Evolutionary conservation across 805 yeast genomes (phyloP).

Genomic region (Ogataea nitratoaversa): DNA sequence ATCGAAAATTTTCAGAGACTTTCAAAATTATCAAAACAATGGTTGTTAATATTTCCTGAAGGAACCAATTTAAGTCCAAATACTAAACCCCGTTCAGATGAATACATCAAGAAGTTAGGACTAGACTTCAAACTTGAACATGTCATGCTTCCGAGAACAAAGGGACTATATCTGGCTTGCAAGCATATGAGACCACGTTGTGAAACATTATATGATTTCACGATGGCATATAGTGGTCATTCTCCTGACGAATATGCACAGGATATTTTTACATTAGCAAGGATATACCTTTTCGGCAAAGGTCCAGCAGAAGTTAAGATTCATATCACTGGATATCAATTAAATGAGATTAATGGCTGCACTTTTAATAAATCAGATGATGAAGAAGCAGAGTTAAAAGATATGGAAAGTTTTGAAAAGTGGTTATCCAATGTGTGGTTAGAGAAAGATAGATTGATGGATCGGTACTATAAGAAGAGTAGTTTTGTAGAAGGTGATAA

Average conservation of each 20-base stretch:
- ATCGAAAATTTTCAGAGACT: conserved; percentile 48
- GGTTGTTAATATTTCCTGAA: conserved; percentile 83
- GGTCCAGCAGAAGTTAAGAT: conserved; percentile 68
- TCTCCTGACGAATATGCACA: conserved; percentile 66
- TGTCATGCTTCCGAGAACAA: conserved; percentile 74
- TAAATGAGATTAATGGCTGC: conserved; percentile 32
- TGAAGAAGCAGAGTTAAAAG: conserved; percentile 36
- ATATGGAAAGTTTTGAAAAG: conserved; percentile 49
- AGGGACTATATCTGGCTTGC: conserved; percentile 72
- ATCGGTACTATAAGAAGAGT: conserved; percentile 54
- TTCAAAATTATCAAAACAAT: conserved; percentile 41
- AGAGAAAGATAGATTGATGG: conserved; percentile 72
- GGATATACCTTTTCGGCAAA: conserved; percentile 61
- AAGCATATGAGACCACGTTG: conserved; percentile 49
- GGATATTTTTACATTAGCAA: conserved; percentile 60
- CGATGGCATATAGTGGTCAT: conserved; percentile 79
- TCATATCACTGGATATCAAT: conserved; percentile 53
- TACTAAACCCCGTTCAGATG: conserved; percentile 55
- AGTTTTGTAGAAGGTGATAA: conserved; percentile 35
- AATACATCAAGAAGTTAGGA: conserved; percentile 51
- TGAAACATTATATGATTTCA: conserved; percentile 69
- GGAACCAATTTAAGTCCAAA: conserved; percentile 80
- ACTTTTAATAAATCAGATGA: conserved; percentile 39
- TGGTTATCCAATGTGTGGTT: conserved; percentile 79
- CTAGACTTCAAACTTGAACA: conserved; percentile 47